These are phyloP conservation scores for Aspergillus sergii DNA, from an alignment of 2,329 filamentous ascomycete genomes.

Conservation along the genomic window DNA sequence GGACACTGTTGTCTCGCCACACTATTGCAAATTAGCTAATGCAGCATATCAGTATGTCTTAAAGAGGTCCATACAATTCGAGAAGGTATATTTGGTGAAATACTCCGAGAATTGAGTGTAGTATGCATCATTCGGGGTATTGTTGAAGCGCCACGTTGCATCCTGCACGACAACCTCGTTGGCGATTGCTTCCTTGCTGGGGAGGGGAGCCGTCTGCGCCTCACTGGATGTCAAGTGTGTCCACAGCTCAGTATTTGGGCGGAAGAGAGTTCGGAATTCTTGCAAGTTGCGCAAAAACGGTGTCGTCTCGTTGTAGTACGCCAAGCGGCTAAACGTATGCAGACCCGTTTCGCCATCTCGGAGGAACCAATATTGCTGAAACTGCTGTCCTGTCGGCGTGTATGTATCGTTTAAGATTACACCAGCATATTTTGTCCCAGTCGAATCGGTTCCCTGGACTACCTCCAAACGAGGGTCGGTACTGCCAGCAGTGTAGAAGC, in stretches of 20 bases:
- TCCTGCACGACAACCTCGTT: slow-evolving; percentile 61
- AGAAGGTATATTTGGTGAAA: slow-evolving; percentile 69
- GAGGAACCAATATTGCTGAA: slow-evolving; percentile 69
- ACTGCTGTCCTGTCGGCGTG: slow-evolving; percentile 57
- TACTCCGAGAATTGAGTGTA: slow-evolving; percentile 60
- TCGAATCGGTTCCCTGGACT: slow-evolving; percentile 54
- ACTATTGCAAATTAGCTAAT: slow-evolving; percentile 8
- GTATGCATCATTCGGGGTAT: slow-evolving; percentile 58
- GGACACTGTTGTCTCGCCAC: slow-evolving; percentile 61
- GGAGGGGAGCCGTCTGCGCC: slow-evolving; percentile 57
- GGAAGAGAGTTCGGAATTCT: slow-evolving; percentile 64
- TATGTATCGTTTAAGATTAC: slow-evolving; percentile 64
- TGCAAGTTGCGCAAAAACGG: slow-evolving; percentile 62
- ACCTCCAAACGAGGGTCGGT: slow-evolving; percentile 54
- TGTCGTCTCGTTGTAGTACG: slow-evolving; percentile 60
- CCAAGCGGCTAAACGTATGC: slow-evolving; percentile 62
- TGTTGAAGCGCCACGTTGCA: slow-evolving; percentile 64
- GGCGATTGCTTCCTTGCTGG: slow-evolving; percentile 38
- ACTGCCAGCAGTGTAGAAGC: slow-evolving; percentile 61
- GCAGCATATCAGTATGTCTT: background rate
- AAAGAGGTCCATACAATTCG: slow-evolving; percentile 42
- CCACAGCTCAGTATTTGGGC: slow-evolving; percentile 63
- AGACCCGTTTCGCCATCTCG: slow-evolving; percentile 64
- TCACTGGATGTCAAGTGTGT: slow-evolving; percentile 64
- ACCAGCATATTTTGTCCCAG: slow-evolving; percentile 58